Evolutionary conservation across 805 yeast species (phyloP).

Genomic region (Sugiyamaella boreocaroliniensis): DNA sequence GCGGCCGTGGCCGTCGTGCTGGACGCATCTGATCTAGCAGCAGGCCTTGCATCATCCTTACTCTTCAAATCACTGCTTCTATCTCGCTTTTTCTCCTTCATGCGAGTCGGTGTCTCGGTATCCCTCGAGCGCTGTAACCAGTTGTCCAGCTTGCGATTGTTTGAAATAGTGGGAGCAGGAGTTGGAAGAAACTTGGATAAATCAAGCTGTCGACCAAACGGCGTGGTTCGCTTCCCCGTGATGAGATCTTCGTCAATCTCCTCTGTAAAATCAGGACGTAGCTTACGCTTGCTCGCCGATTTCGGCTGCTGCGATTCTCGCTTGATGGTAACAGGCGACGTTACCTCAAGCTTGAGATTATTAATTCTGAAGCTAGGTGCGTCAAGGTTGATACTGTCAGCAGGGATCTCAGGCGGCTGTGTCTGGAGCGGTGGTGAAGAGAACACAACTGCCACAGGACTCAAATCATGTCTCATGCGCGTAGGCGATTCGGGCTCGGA

Average conservation of each 20-base stretch:
- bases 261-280: conserved; percentile 3
- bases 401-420: background rate
- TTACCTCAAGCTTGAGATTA: background rate
- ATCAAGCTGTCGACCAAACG: background rate
- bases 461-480: background rate
- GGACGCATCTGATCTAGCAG: no score
- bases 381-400: conserved; percentile 8
- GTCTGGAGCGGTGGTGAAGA: background rate
- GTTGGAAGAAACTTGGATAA: background rate
- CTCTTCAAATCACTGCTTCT: background rate
- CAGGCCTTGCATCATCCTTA: background rate
- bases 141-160: background rate
- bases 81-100: background rate
- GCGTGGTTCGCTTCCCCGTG: conserved; percentile 4
- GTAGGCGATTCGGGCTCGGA: background rate
- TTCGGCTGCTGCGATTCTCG: background rate
- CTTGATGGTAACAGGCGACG: background rate
- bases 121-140: background rate
- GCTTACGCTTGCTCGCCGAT: background rate
- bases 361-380: background rate
- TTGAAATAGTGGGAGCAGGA: background rate
- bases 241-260: conserved; percentile 15
- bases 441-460: background rate
- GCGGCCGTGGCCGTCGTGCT: no score
- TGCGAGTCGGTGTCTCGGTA: background rate